These are phyloP conservation scores for Polyporus arcularius DNA, from an alignment of 768 basidiomycete species.

Conservation along the genomic window DNA sequence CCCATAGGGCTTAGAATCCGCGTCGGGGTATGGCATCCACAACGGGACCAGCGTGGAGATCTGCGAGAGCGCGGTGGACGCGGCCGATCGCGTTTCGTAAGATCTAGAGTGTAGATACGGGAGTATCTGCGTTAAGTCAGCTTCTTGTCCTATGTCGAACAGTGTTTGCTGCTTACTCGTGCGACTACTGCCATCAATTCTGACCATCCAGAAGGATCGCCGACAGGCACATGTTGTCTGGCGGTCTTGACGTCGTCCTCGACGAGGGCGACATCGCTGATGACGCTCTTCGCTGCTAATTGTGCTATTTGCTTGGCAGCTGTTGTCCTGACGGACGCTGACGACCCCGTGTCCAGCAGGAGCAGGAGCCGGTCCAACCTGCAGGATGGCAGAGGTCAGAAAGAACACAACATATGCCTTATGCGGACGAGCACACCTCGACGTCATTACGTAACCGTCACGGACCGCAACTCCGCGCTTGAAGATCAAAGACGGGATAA, in stretches of 20 bases:
- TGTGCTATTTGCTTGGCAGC: conserved; percentile 96
- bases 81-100: conserved; percentile 89
- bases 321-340: conserved; percentile 85
- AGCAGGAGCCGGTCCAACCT: conserved; percentile 97
- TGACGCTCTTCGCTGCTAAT: conserved; percentile 83
- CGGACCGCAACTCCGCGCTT: conserved; percentile 49
- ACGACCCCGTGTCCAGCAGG: conserved; percentile 94
- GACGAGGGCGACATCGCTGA: conserved; percentile 70
- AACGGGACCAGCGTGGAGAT: conserved; percentile 83
- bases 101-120: conserved; percentile 91
- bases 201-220: conserved; percentile 80
- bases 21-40: conserved; percentile 60
- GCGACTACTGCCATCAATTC: conserved; percentile 90
- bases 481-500: conserved; percentile 42
- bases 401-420: conserved; percentile 19
- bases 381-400: conserved; percentile 1
- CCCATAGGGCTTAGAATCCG: conserved; percentile 32
- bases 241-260: conserved; percentile 75
- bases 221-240: conserved; percentile 57
- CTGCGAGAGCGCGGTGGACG: conserved; percentile 84
- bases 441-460: conserved; percentile 68
- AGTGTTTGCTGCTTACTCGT: conserved; percentile 52
- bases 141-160: neutral
- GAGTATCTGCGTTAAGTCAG: conserved; percentile 58
- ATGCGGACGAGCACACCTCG: conserved; percentile 48